phyloP scores from a whole-genome alignment of 192 early-diverging fungal genomes.

The Chytriomyces sp. region DNA sequence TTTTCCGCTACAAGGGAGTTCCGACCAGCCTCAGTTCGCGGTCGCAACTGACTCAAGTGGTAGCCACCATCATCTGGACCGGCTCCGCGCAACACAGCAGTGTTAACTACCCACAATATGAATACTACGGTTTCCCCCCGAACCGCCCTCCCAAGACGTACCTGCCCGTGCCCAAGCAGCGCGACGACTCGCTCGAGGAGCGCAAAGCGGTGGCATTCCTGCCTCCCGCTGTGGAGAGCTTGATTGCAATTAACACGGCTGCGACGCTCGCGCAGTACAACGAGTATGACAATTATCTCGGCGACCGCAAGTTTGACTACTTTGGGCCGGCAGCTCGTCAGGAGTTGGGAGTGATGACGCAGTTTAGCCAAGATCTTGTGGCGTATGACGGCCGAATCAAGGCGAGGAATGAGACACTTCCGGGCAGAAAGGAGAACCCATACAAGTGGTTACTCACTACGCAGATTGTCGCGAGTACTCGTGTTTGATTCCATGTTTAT shows the following conservation, averaged over 20 bases:
- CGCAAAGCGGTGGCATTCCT: background rate
- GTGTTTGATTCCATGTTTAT: background rate
- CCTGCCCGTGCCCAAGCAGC: background rate
- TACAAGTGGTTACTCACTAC: constrained; percentile 6
- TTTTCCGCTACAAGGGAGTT: constrained; percentile 3
- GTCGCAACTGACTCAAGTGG: background rate
- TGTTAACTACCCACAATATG: constrained; percentile 15
- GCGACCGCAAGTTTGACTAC: background rate
- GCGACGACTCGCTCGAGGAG: background rate
- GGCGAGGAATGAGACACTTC: background rate
- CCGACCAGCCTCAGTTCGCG: background rate
- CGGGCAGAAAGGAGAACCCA: constrained; percentile 11
- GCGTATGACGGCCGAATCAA: background rate
- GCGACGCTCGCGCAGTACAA: background rate
- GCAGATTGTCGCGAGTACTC: background rate
- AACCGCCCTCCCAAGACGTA: constrained; percentile 10
- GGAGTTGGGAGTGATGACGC: background rate
- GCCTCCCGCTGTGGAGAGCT: background rate
- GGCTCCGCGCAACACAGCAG: constrained; percentile 9
- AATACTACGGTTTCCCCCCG: background rate
- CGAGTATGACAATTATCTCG: background rate
- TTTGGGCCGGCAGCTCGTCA: background rate
- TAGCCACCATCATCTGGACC: constrained; percentile 17
- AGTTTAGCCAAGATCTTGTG: background rate
- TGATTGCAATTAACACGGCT: background rate